Evolutionary conservation across 2,329 filamentous ascomycete species (phyloP), one percentile per base, ranked within the genome.

Genomic region (Trichophyton mentagrophytes): DNA sequence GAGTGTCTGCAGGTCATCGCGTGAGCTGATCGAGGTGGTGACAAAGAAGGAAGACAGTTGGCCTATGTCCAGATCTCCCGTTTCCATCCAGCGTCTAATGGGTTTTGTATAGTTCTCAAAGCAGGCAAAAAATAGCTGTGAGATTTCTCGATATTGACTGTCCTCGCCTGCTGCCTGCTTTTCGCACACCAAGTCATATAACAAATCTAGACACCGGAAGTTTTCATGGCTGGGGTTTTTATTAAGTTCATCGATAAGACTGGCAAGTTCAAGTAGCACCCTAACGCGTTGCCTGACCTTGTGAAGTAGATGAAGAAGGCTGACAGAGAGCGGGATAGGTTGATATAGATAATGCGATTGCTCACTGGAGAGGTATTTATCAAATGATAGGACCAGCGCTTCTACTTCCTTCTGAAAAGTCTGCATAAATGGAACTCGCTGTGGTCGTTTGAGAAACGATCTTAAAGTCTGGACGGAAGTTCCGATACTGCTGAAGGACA

Each of bases 81-180:
- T 80, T 67, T 89, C 85, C 85, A 96, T 92, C 92, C 92, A 97
- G 15, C 80, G 76, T 40, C 85, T 81, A 51, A 96, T 86, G 0
- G 90, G 89, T 44, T 84, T 84, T 42, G 95, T 79, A 70, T 96
- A 97, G 1, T 89, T 84, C 61, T 85, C 82, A 62, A 96, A 87
- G 69, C 89, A 95, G 53, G 87, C 81, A 60, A 93, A 85, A 69
- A 96, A 93, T 2, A 93, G 78, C 0, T 76, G 76, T 1, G 84
- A 83, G 3, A 93, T 76, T 44, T 82, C 84, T 44, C 76, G 72
- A 68, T 89, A 93, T 0, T 82, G 76, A 0, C 71, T 70, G 1
- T 79, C 75, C 60, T 89, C 82, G 0, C 86, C 87, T 15, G 83
- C 80, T 51, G 89, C 78, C 68, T 96, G 90, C 0, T 86, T 81